Conservation (phyloP, 176 grass and related monocot genomes). For the Rhynchospora pubera region DNA sequence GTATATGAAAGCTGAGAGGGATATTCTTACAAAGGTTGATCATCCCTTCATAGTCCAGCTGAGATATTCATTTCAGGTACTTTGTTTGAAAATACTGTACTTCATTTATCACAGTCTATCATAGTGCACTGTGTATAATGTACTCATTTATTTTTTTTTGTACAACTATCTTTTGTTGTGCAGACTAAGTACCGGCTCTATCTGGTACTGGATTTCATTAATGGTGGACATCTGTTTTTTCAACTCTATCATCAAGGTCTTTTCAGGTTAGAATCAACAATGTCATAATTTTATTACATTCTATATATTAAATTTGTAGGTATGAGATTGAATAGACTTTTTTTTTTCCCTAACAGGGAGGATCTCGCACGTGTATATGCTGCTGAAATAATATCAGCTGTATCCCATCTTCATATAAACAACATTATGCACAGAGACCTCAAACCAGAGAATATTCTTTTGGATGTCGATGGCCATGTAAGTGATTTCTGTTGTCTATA, state of each 20-base stretch:
- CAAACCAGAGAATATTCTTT: conserved; percentile 96
- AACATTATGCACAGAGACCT: conserved; percentile 99
- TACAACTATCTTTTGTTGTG: conserved; percentile 22
- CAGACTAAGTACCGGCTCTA: conserved; percentile 97
- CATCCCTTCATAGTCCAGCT: conserved; percentile 97
- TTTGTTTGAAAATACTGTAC: conserved; percentile 10
- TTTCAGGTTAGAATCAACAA: conserved; percentile 58
- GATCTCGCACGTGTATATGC: conserved; percentile 79
- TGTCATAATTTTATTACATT: not conserved
- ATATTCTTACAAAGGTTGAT: conserved; percentile 96
- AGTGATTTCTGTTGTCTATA: conserved; percentile 16
- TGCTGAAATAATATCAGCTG: conserved; percentile 89
- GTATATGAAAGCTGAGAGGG: conserved; percentile 98
- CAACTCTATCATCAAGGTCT: conserved; percentile 97
- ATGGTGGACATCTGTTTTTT: conserved; percentile 97
- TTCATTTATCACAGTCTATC: not conserved
- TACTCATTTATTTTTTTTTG: conserved; percentile 3
- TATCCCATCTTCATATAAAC: conserved; percentile 83
- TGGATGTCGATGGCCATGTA: conserved; percentile 94
- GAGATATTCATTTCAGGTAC: conserved; percentile 97
- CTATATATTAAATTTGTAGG: not conserved
- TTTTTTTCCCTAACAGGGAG: conserved; percentile 61
- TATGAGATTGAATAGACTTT: conserved; percentile 19
- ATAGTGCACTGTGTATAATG: not conserved
- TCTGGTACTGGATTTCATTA: conserved; percentile 92